phyloP scores from a whole-genome alignment of 1,284 basidiomycete genomes.

The Pseudozyma thailandica region DNA sequence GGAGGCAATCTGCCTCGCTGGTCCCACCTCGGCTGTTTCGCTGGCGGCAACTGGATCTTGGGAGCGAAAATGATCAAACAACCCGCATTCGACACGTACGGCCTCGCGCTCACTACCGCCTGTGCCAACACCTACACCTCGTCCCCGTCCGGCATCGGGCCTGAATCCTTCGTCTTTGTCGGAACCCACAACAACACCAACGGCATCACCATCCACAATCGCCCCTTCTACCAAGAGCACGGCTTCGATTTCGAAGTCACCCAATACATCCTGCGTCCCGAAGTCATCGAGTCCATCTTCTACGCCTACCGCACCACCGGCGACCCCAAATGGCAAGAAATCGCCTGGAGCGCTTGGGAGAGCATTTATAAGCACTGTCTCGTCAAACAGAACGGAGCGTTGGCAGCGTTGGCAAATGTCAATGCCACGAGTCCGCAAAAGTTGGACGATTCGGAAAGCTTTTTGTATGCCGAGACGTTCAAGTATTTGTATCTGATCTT shows the following conservation, averaged over 20 bases:
- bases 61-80: slow-evolving; percentile 54
- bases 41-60: slow-evolving; percentile 58
- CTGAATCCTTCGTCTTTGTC: slow-evolving; percentile 56
- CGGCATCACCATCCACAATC: slow-evolving; percentile 41
- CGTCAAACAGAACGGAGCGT: slow-evolving; percentile 69
- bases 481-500: slow-evolving; percentile 64
- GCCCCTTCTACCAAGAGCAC: slow-evolving; percentile 37
- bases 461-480: slow-evolving; percentile 59
- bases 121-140: slow-evolving; percentile 55
- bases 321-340: slow-evolving; percentile 74
- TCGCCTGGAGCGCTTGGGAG: slow-evolving; percentile 88
- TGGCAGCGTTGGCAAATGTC: slow-evolving; percentile 47
- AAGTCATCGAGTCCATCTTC: slow-evolving; percentile 60
- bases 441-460: slow-evolving; percentile 55
- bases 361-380: slow-evolving; percentile 83
- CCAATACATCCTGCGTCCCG: slow-evolving; percentile 58
- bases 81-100: slow-evolving; percentile 43
- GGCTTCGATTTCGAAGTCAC: slow-evolving; percentile 54
- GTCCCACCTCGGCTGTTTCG: slow-evolving; percentile 61
- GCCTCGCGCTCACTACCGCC: slow-evolving; percentile 41
- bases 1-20: slow-evolving; percentile 49
- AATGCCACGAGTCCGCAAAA: slow-evolving; percentile 31
- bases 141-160: slow-evolving; percentile 55
- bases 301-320: slow-evolving; percentile 59
- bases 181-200: slow-evolving; percentile 35